Percentiles rank a stretch among this genome's conserved stretches.
phyloP scores from a whole-genome alignment of 2,329 filamentous ascomycete species.

The Bisporella sp. region DNA sequence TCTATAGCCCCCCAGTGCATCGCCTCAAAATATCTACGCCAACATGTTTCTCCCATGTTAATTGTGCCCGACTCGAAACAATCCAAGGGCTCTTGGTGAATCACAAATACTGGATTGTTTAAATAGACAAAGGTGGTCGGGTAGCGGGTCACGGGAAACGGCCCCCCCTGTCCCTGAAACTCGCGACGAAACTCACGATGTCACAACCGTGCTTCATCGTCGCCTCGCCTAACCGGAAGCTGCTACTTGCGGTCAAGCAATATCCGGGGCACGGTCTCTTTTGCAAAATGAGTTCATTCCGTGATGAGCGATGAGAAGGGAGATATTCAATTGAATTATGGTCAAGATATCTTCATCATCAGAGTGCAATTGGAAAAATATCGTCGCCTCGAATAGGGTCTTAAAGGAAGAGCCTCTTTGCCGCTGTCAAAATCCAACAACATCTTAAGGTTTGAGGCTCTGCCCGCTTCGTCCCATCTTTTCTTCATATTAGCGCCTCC shows the following conservation, averaged over 20 bases:
- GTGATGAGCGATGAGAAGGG: neutral
- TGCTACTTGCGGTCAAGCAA: neutral
- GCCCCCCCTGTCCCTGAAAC: slow-evolving; percentile 14
- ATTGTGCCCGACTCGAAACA: no score
- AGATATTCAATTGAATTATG: neutral
- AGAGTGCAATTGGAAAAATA: neutral
- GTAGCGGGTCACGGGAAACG: slow-evolving; percentile 7
- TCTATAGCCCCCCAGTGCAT: no score
- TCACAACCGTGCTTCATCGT: slow-evolving; percentile 6
- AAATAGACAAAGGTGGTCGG: no score
- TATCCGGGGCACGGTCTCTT: neutral
- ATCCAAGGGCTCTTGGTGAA: neutral
- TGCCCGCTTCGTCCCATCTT: neutral
- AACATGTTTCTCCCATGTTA: no score
- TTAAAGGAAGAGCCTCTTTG: neutral
- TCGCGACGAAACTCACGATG: slow-evolving; percentile 1
- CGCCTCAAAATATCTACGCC: no score
- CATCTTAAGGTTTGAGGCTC: neutral
- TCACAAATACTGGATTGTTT: neutral
- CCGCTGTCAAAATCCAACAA: neutral
- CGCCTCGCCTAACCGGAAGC: slow-evolving; percentile 17
- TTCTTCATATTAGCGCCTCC: neutral
- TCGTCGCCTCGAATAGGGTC: neutral
- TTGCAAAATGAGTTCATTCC: neutral
- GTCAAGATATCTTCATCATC: neutral